Evolutionary conservation across 805 yeast genomes (phyloP), one percentile per base, ranked within the genome.

Genomic region (Ogataea nonfermentans): DNA sequence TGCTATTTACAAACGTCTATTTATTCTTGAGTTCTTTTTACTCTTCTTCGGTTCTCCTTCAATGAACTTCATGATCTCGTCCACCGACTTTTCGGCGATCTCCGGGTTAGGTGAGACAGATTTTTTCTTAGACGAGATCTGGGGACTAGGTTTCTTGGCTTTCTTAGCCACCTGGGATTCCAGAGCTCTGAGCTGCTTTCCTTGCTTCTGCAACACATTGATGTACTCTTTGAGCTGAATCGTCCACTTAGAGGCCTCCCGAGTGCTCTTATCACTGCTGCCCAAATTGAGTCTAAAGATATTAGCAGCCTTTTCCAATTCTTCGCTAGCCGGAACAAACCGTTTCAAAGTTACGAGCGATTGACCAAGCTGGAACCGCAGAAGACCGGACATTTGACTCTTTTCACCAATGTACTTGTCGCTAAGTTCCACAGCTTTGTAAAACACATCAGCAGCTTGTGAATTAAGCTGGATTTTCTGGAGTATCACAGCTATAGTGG

Each of bases 291-390:
- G 62, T 41, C 67, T 69, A 67, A 84, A 84, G 13, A 76, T 68
- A 8, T 65, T 71, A 47, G 73, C 73, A 8, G 96, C 79, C 29
- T 64, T 67, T 13, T 71, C 65, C 52, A 81, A 76, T 41, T 73
- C 71, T 12, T 70, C 76, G 37, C 75, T 62, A 0, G 95, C 81
- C 16, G 68, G 75, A 36, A 70, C 67, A 52, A 73, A 71, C 42
- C 79, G 78, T 31, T 73, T 71, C 20, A 61, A 49, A 22, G 74
- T 63, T 24, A 82, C 75, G 36, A 77, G 71, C 30, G 79, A 60
- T 53, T 82, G 82, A 17, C 83, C 79, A n/a, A 74, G 59, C 60
- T 91, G 86, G 66, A 79, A 85, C 49, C 75, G 73, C 46, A 84
- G 66, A 47, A 78, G 69, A 15, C 81, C 95, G 19, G 82, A 72